Evolutionary conservation across 2,329 filamentous ascomycete species (phyloP), one percentile per base, ranked within the genome.

Genomic region (Fusarium sp.): DNA sequence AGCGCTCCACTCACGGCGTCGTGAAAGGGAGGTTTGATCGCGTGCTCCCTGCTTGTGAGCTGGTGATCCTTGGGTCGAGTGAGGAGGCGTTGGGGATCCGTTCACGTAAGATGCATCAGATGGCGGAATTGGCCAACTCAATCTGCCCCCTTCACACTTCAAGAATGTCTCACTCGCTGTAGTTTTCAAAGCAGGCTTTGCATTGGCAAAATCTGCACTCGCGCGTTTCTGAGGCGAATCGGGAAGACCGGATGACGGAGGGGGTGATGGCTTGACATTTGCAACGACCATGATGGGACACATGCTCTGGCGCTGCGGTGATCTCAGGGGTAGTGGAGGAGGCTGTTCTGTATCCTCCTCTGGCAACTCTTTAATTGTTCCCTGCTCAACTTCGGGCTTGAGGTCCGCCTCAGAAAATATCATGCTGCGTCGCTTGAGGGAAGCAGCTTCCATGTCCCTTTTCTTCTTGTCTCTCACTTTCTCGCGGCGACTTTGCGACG

Each of bases 211-310:
- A 12, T 45, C 39, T 25, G 24, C 8, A 6, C 40, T 22, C 9
- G 25, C 12, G 8, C 34, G 45, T 32, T 45, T 48, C 34, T 24
- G 48, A 15, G 39, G 29, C n/a, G 34, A 24, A 8, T 40, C 35
- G 9, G 49, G 29, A 13, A 45, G 15, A 25, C 31, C 38, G 6
- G 41, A 31, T n/a, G 58, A 50, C 2, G 58, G 58, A 6, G 60
- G 52, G 12, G 70, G 63, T 1, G 67, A 72, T 11, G 76, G 77
- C 22, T 75, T 59, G n/a, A 79, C 63, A 24, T 78, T 71, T 12
- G 72, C 71, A 2, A 79, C 75, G 3, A 78, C 77, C 72, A 80
- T 77, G 38, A 82, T 74, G 31, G 74, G 69, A 25, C 72, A 75
- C 22, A 79, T 65, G 6, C 71, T 73, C 15, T 61, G 67, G 13